Evolutionary conservation across 495 filamentous ascomycete genomes (phyloP), one percentile per base, ranked within the genome.

Genomic region (Bathelium albidoporum): DNA sequence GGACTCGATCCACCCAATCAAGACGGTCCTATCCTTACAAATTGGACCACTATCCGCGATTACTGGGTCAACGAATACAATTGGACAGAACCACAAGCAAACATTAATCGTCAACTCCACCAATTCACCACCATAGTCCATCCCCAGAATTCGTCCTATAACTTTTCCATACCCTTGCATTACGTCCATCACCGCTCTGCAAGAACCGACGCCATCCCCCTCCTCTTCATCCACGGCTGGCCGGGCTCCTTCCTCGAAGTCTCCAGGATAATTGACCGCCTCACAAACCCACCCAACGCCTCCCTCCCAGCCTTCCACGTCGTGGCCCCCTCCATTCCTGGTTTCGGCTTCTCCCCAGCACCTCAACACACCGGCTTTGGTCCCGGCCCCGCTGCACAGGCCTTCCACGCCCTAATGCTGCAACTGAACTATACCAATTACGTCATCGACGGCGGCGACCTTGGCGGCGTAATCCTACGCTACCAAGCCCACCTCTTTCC

Each of bases 381-480:
- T n/a, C 59, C 70, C 18, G 18, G 10, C 10, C 11, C 10, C 11
- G 18, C 44, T 20, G 44, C 44, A 12, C 44, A 61, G 31, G 63
- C 66, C 5, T 74, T 84, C 61, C 76, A 91, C 70, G 79, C 77
- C 2, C 77, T 93, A 2, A 92, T 93, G 89, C 64, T 80, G 16
- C 74, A 78, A 44, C 81, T 92, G 11, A 81, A 82, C 0, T 91
- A 93, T 74, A 64, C 72, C 11, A 69, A 82, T 60, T 92, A 93
- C 72, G 81, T 82, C 73, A 82, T 79, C 2, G 83, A 86, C 68
- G 86, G 82, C 43, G 86, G 87, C 59, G 87, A 89, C 69, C 86
- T 83, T 81, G 88, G 87, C 31, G 66, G 67, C 2, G 65, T 71
- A 36, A 69, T 76, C 44, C 63, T 66, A 32, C 71, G 72, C 22